Evolutionary conservation across 2,329 filamentous ascomycete genomes (phyloP), one percentile per base, ranked within the genome.

Genomic region (Scedosporium apiospermum): DNA sequence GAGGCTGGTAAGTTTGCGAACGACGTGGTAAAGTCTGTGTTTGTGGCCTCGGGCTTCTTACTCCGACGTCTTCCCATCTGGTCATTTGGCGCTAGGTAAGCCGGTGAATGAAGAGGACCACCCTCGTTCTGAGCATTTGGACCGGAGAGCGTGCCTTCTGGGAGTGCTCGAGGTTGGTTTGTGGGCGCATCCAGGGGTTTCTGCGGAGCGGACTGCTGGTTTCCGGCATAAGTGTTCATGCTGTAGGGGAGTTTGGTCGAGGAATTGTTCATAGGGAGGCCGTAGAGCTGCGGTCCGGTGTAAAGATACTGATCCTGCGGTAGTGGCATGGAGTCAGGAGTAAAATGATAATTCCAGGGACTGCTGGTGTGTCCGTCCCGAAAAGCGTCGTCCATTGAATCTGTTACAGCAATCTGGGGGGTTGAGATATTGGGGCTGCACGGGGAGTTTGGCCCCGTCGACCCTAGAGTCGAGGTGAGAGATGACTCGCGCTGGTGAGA

Each of bases 401-500:
- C 82, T 57, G 75, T 78, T 14, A 83, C 72, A 26, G 82, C 81
- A 59, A 87, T 83, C 7, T 85, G 82, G 2, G 84, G 84, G 65
- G 85, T 83, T 44, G 82, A 78, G 1, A 77, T 80, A 68, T 77
- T 83, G 63, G 79, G 75, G 46, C 78, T 80, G 70, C 78, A 87
- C 3, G 84, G 84, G 18, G 85, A 87, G 0, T 80, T 76, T 18
- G 84, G 84, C n/a, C 81, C 82, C 42, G 81, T 78, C 0, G 84
- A 87, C 10, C 82, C 83, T 49, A 86, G 68, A 21, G 60, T 61
- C 0, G 85, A 87, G 0, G 84, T 87, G 44, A 85, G 73, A 6
- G 84, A 87, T 2, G 84, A 83, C 66, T 87, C 83, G 66, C 84
- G 80, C 57, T 87, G 78, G 68, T 87, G 84, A 16, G 61, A 62